Evolutionary conservation across 495 filamentous ascomycete species (phyloP), one percentile per base, ranked within the genome.

Genomic region (Platismatia glauca): DNA sequence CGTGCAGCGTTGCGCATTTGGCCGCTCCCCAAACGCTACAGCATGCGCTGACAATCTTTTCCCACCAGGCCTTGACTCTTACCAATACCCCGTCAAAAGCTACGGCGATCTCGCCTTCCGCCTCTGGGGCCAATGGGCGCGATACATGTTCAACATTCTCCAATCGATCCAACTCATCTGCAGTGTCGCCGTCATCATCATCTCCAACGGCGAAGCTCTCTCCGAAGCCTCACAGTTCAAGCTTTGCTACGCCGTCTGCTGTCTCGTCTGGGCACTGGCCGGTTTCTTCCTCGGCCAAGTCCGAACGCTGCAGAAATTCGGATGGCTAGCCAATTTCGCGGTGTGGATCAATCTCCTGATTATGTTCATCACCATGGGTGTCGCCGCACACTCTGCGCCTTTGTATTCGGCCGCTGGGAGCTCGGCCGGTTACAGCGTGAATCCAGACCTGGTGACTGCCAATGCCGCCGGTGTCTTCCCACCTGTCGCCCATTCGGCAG

Each of bases 51-150:
- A 59, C 38, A 43, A 5, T 20, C 7, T 8, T 43, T n/a, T 43
- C 4, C 12, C 5, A 11, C 20, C 46, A 64, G 62, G 62, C 35
- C 57, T 64, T 20, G 62, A 75, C 71, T 66, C 72, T 69, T 63
- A 80, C 61, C 65, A 75, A 34, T 85, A 77, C 64, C 84, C 84
- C 0, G 71, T 78, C 35, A 75, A 73, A 61, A 80, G 75, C 58
- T 86, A 82, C 67, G 84, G 82, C 48, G 84, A 87, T 71, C 68
- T 82, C 9, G 82, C 77, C 43, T 83, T 81, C 70, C 77, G 84
- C 37, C 74, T 82, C 31, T 81, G 77, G 57, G 84, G 84, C 11
- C 58, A 71, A n/a, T 72, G 69, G 55, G 76, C 77, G 16, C 82
- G 84, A n/a, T 77, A 86, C 64, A 59, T 78, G 7, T 74, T 83